Evolutionary conservation across 805 yeast species (phyloP), one percentile per base, ranked within the genome.

Genomic region (Ogataea degrootiae): DNA sequence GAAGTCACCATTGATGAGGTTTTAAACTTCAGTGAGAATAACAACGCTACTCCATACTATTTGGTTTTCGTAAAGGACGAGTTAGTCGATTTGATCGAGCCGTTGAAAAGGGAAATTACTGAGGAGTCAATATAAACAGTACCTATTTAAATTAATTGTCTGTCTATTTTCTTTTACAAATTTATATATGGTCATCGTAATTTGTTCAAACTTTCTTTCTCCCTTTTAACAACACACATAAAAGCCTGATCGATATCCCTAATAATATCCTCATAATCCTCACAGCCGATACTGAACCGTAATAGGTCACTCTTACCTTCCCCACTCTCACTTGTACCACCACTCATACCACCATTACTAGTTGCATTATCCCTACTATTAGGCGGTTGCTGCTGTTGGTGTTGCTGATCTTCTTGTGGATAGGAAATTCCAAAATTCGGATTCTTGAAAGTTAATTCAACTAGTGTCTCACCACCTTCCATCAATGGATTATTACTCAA

Each of bases 11-110:
- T 73, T 1, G 73, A 71, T 21, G 89, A 85, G 60, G 87, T 87
- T 4, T 77, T 83, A 64, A 82, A 86, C 61, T 82, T 82, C 49
- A 70, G 67, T 31, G 77, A 73, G 40, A 83, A 79, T 0, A 89
- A 89, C 62, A 84, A 89, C 0, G 97, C 97, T 0, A 94, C 98
- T 1, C 98, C 99, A 3, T 92, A 92, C 59, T 92, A 87, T 63
- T 72, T 94, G 43, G 96, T 87, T 0, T 92, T 87, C 62, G 87
- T 87, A 29, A 80, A 80, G 56, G 82, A 85, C 41, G 85, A 80
- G 19, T 58, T 74, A 41, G 74, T 77, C 39, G 72, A 72, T 14
- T 73, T 77, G 47, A 76, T 85, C 34, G 83, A 85, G 49, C 91
- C 95, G 0, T 67, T 87, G 51, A 79, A 77, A 57, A 73, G 94